phyloP scores from a whole-genome alignment of 83 land plant genomes.

The Larix sibirica region DNA sequence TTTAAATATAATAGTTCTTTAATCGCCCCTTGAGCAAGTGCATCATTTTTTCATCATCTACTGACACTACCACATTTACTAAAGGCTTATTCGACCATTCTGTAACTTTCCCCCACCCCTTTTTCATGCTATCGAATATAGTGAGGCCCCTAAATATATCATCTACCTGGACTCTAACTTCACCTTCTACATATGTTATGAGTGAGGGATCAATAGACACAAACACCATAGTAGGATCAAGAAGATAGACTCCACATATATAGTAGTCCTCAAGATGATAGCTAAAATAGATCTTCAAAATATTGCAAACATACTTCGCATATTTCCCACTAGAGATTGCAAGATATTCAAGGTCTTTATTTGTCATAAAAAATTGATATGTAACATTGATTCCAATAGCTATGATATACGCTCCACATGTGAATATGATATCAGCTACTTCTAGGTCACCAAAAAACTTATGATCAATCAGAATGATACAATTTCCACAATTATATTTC shows the following conservation, averaged over 20 bases:
- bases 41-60: slow-evolving; percentile 68
- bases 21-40: slow-evolving; percentile 61
- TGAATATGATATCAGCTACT: slow-evolving; percentile 96
- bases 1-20: slow-evolving; percentile 27
- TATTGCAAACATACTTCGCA: slow-evolving; percentile 69
- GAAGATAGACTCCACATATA: slow-evolving; percentile 87
- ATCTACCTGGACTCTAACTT: slow-evolving; percentile 85
- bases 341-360: slow-evolving; percentile 49
- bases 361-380: slow-evolving; percentile 14
- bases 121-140: slow-evolving; percentile 76
- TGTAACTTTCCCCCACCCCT: slow-evolving; percentile 67
- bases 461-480: too few species aligned
- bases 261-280: slow-evolving; percentile 84
- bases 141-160: slow-evolving; percentile 92
- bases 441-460: slow-evolving; percentile 85
- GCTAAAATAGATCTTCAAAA: slow-evolving; percentile 55
- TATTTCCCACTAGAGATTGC: slow-evolving; percentile 44
- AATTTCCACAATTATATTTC: too few species aligned
- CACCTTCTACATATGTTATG: slow-evolving; percentile 81
- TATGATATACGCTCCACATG: slow-evolving; percentile 21
- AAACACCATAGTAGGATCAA: slow-evolving; percentile 85
- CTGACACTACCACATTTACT: slow-evolving; percentile 80
- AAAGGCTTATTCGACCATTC: slow-evolving; percentile 73
- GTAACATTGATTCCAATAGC: too few species aligned
- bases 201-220: slow-evolving; percentile 88